A percentile compares a stretch with the other conserved stretches of the same genome.
Evolutionary conservation across 129 eudicot species (phyloP).

Genomic region (Dittrichia graveolens): DNA sequence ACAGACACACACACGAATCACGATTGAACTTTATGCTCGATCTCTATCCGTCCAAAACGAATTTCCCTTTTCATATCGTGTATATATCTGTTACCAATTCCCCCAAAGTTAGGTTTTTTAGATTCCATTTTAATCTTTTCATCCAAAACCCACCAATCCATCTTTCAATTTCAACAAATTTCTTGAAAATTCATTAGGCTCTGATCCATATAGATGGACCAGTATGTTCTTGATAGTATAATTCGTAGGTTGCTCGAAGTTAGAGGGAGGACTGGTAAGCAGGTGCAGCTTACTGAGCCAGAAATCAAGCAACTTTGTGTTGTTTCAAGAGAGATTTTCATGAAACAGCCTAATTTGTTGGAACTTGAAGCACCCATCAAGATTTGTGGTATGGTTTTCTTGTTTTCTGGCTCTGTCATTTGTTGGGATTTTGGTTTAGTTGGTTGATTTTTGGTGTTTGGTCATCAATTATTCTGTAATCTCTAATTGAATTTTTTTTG

Average conservation of each 20-base stretch:
- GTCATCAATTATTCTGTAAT: neutral
- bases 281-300: constrained; percentile 55
- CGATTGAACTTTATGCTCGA: constrained; percentile 20
- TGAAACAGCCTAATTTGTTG: constrained; percentile 48
- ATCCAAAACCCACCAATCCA: constrained; percentile 22
- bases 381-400: constrained; percentile 48
- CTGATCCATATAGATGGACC: constrained; percentile 36
- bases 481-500: neutral
- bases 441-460: neutral
- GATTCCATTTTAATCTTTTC: constrained; percentile 22
- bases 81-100: constrained; percentile 29
- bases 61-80: constrained; percentile 33
- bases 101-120: constrained; percentile 31
- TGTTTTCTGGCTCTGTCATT: neutral
- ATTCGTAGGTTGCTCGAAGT: constrained; percentile 50
- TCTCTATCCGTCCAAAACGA: constrained; percentile 46
- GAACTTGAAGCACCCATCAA: constrained; percentile 66
- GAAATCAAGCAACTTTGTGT: constrained; percentile 63
- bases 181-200: neutral
- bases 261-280: constrained; percentile 53
- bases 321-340: constrained; percentile 51
- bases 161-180: neutral
- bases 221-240: constrained; percentile 42
- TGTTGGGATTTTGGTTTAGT: neutral
- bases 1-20: constrained; percentile 12